Base-by-base conservation (phyloP, 306 rosid genomes). In the Heteromeles arbutifolia region DNA sequence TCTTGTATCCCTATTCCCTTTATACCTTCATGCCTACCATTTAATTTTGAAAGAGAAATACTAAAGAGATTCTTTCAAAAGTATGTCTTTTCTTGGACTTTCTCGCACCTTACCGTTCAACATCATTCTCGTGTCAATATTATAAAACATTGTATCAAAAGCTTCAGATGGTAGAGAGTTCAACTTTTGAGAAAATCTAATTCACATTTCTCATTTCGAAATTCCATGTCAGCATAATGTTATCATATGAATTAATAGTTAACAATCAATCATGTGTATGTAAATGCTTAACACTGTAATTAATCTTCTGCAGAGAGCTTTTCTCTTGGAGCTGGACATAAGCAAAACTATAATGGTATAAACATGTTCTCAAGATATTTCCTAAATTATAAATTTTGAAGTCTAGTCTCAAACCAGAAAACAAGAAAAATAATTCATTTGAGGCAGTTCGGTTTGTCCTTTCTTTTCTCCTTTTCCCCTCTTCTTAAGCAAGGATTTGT, bases 1-100 rank as follows among this genome's bases (percentile, higher is more conserved):
- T 80, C 73, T 73, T 83, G 45, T 59, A 74, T 28, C 65, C 75
- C 61, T 71, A 79, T 65, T 71, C 79, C 83, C 15, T 57, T 69
- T 72, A 67, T 79, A 84, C 76, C 83, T 73, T 82, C 21, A 62
- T 25, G 24, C 41, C 48, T 62, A 28, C 48, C 48, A 21, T 62
- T 44, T n/a, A 44, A 63, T 62, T 44, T 74, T 17, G 45, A 74
- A 37, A 1, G 41, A 37, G 41, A 37, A 6, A 37, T 1, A 2
- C 10, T 37, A 37, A 8, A 37, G 41, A 37, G 10, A 0, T 0
- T 37, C 2, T 37, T 37, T 37, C 0, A 7, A 37, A 37, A 37
- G 6, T 37, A 0, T 37, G 8, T 6, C 0, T 37, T 10, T 37
- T 37, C 0, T 0, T 37, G 2, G 1, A 37, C 0, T 6, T 7